These are phyloP conservation scores for Beauveria brongniartii DNA, from an alignment of 2,329 filamentous ascomycete genomes.

Conservation along the genomic window DNA sequence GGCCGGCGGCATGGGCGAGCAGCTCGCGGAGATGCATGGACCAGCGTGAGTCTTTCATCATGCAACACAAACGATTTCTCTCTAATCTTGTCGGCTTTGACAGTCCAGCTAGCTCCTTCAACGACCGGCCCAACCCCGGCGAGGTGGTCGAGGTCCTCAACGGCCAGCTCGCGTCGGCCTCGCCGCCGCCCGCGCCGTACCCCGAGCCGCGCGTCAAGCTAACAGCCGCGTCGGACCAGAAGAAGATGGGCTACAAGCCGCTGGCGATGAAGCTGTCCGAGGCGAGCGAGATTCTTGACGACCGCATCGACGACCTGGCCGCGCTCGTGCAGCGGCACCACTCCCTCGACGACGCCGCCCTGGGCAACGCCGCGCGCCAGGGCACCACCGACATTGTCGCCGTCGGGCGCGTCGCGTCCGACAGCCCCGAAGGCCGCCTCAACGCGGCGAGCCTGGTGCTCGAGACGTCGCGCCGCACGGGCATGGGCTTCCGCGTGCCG, in stretches of 20 bases:
- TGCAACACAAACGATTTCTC: not conserved
- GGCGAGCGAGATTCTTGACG: conserved; percentile 86
- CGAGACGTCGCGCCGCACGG: conserved; percentile 77
- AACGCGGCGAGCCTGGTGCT: conserved; percentile 80
- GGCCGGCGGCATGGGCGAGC: conserved; percentile 24
- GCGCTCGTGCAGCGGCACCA: conserved; percentile 66
- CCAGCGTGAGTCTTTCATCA: conserved; percentile 18
- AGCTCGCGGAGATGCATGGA: conserved; percentile 24
- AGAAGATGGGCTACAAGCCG: conserved; percentile 85
- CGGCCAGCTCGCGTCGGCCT: conserved; percentile 56
- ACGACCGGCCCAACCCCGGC: conserved; percentile 69
- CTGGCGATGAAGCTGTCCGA: conserved; percentile 93
- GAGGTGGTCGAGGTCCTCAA: conserved; percentile 81
- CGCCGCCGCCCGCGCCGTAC: conserved; percentile 64
- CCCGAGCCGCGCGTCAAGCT: conserved; percentile 73
- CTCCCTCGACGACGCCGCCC: conserved; percentile 66
- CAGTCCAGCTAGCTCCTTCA: conserved; percentile 42
- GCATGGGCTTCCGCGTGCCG: conserved; percentile 73
- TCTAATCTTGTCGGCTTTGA: not conserved
- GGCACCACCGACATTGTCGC: conserved; percentile 82
- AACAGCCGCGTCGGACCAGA: conserved; percentile 77
- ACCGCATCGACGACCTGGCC: conserved; percentile 86
- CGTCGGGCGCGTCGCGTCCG: conserved; percentile 84
- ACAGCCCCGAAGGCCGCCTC: conserved; percentile 76
- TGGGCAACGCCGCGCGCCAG: conserved; percentile 80